Base-by-base conservation (phyloP, 2,329 filamentous ascomycete genomes). In the Alternaria sp. region DNA sequence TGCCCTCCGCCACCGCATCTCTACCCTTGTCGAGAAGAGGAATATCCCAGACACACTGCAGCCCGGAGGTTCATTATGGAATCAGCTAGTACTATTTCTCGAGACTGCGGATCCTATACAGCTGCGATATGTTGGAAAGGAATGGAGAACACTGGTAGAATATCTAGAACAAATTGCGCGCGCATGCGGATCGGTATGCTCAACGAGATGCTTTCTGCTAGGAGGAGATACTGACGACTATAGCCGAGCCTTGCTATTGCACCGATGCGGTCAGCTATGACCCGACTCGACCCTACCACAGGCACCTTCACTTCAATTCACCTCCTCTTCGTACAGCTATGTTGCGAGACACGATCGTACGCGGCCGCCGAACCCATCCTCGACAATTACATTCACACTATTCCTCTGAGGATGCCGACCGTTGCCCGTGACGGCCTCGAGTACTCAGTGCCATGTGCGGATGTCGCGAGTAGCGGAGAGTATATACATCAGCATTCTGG, bases 301-400 rank as follows among this genome's bases (percentile, higher is more conserved):
- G 85, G 85, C 51, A 86, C 90, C 53, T 87, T 93, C 67, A 93
- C 90, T 5, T 85, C 85, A 5, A 83, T 83, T 28, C 90, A 93
- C 68, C 75, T 90, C 38, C 72, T 79, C 14, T 81, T 92, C 32
- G 82, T 85, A 30, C 85, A 83, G 43, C 74, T 89, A 11, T 90
- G 90, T 45, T 70, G 86, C 50, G 81, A 85, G 54, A 83, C 84
- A 32, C 79, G 85, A 66, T 79, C 79, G 40, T 85, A 87, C 59
- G 81, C 83, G 14, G 82, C 84, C 25, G 87, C 85, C 2, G 79
- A 90, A 5, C 84, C 84, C 4, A 82, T 92, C 10, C 80, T 93
- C 28, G 85, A 91, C 67, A 87, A 86, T 61, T 83, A 86, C 54
- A 88, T 92, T 59, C 84, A 90, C 60, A 90, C 88, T 67, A 89